Evolutionary conservation across 345 rosid genomes (phyloP).

Genomic region (Acer negundo): DNA sequence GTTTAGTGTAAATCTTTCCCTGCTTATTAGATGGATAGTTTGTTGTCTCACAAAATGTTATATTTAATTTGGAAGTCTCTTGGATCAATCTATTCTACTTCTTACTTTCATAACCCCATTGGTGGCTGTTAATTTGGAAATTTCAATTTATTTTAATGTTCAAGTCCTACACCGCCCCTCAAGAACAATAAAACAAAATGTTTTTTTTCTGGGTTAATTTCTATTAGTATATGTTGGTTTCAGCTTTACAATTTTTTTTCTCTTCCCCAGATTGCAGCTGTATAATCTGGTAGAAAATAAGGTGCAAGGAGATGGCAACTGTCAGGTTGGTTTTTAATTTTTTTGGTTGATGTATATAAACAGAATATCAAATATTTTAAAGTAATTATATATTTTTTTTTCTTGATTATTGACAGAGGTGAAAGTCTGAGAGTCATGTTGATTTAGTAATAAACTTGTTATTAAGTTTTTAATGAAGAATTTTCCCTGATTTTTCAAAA

Average conservation of each 20-base stretch:
- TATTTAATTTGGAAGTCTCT: not conserved
- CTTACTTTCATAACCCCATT: not conserved
- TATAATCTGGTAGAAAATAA: conserved; percentile 61
- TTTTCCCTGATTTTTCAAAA: no score
- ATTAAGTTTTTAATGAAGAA: no score
- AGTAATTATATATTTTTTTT: not conserved
- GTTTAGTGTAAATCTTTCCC: conserved; percentile 23
- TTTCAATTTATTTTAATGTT: not conserved
- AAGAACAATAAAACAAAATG: not conserved
- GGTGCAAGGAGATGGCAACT: conserved; percentile 76
- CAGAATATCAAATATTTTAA: not conserved
- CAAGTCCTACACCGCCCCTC: not conserved
- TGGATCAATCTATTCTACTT: not conserved
- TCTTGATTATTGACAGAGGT: not conserved
- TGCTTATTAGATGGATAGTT: not conserved
- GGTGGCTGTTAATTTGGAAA: not conserved
- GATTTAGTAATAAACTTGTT: not conserved
- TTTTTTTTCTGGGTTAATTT: not conserved
- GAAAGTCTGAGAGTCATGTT: not conserved
- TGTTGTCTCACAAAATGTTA: not conserved
- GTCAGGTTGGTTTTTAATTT: conserved; percentile 52
- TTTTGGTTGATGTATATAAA: not conserved
- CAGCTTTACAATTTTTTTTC: not conserved
- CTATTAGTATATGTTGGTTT: not conserved
- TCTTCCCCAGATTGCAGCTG: conserved; percentile 42